Evolutionary conservation across 371 early-diverging fungal species (phyloP).

Genomic region (Fennellomyces sp.): DNA sequence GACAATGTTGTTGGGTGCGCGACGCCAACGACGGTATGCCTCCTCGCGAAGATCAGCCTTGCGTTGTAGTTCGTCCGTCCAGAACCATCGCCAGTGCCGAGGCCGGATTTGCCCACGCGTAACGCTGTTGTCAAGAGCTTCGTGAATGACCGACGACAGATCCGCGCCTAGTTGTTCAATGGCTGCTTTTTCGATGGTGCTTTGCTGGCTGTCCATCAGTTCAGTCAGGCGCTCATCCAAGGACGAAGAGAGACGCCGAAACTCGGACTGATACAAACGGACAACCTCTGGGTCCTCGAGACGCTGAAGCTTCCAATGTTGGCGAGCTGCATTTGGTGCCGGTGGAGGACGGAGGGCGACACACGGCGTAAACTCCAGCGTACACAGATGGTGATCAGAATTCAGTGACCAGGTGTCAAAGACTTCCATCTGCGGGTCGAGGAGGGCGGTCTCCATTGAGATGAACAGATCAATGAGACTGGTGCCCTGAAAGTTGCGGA

Average conservation of each 20-base stretch:
- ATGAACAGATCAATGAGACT: constrained; percentile 17
- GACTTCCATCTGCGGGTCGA: neutral
- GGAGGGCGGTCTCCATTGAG: neutral
- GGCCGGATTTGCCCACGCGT: neutral
- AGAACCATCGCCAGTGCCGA: constrained; percentile 9
- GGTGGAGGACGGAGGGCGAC: neutral
- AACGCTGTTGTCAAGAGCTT: constrained; percentile 12
- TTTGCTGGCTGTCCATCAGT: neutral
- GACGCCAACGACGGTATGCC: constrained; percentile 14
- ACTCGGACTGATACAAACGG: neutral
- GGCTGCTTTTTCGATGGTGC: neutral
- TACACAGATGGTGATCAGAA: constrained; percentile 2
- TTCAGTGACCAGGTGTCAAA: neutral
- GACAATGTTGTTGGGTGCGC: neutral
- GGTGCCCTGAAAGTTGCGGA: neutral
- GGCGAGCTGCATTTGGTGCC: neutral
- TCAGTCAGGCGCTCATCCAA: no score
- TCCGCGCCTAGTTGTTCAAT: neutral
- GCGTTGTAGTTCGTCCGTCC: constrained; percentile 7
- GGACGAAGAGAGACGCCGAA: neutral
- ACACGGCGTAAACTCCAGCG: neutral
- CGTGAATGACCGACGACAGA: neutral
- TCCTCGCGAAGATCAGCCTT: neutral
- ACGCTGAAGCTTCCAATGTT: constrained; percentile 3
- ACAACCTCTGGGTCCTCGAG: neutral